Evolutionary conservation across 1,284 basidiomycete species (phyloP), one percentile per base, ranked within the genome.

Genomic region (Malassezia nana): DNA sequence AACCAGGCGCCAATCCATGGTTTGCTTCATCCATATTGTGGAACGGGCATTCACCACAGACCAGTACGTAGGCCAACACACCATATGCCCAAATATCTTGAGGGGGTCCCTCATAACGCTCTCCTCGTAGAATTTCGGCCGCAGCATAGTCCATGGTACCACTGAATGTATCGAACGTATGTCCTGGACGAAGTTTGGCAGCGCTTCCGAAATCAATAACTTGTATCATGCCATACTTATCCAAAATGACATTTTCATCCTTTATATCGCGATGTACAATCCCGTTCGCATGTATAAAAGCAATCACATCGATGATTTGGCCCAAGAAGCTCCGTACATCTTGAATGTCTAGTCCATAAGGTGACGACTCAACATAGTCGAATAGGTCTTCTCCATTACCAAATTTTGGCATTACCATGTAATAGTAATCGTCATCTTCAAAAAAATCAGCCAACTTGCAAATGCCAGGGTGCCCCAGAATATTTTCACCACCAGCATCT

Each of bases 61-160:
- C 81, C 53, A 98, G 81, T 50, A 98, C 94, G 74, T 91, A 98
- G 10, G 85, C 88, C 15, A 98, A 88, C 10, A 96, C 90, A n/a
- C 92, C 92, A 54, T 94, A 86, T 0, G 92, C 92, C 92, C 92
- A 98, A 0, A 98, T 84, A 66, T 98, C 92, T 76, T 96, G 91
- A 72, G 92, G 89, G 74, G 91, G 92, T 38, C 92, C 92, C 51
- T 85, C 81, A 74, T 98, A 98, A 57, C 87, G 83, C 71, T 94
- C 89, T 9, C 92, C 92, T 18, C 88, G 84, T 46, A 98, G 76
- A 55, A 98, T 96, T 76, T 98, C 92, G 32, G 94, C 92, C 1
- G 88, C 89, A 26, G 92, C 94, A 69, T 96, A 98, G 75, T 66
- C 75, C 64, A 61, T 56, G 82, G 88, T 90, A 77, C 88, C 88